Conservation (phyloP, 2,329 filamentous ascomycete species). For the Talaromyces sp. region DNA sequence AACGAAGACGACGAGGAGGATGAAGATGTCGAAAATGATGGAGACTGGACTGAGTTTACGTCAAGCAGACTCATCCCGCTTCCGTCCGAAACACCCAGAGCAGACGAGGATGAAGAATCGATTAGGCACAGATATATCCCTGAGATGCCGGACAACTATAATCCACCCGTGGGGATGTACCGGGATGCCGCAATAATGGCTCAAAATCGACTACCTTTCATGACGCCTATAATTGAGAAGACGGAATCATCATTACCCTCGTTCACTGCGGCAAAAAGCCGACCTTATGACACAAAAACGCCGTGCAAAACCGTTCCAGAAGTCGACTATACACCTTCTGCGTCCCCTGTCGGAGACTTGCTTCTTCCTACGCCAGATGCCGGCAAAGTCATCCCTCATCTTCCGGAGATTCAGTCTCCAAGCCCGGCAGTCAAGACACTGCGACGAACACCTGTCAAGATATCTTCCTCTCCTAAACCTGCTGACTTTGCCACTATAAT, state of each 20-base stretch:
- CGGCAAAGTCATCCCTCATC: constrained; percentile 30
- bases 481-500: constrained; percentile 59
- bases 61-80: constrained; percentile 62
- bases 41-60: constrained; percentile 86
- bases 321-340: constrained; percentile 20
- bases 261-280: constrained; percentile 51
- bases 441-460: constrained; percentile 17
- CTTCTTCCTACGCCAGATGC: constrained; percentile 64
- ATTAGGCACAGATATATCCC: constrained; percentile 42
- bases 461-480: constrained; percentile 15
- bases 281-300: constrained; percentile 64
- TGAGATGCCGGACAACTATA: constrained; percentile 80
- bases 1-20: constrained; percentile 22
- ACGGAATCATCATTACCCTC: constrained; percentile 79
- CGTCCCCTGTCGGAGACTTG: constrained; percentile 39
- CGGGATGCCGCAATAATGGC: constrained; percentile 73
- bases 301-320: constrained; percentile 54
- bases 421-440: constrained; percentile 34
- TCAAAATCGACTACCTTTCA: constrained; percentile 90
- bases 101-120: constrained; percentile 31
- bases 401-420: constrained; percentile 34
- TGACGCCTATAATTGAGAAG: constrained; percentile 96
- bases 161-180: constrained; percentile 71
- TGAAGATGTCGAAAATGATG: constrained; percentile 37
- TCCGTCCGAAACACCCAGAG: constrained; percentile 16